Base-by-base conservation (phyloP, 1,139 yeast genomes). In the Candida sp. region DNA sequence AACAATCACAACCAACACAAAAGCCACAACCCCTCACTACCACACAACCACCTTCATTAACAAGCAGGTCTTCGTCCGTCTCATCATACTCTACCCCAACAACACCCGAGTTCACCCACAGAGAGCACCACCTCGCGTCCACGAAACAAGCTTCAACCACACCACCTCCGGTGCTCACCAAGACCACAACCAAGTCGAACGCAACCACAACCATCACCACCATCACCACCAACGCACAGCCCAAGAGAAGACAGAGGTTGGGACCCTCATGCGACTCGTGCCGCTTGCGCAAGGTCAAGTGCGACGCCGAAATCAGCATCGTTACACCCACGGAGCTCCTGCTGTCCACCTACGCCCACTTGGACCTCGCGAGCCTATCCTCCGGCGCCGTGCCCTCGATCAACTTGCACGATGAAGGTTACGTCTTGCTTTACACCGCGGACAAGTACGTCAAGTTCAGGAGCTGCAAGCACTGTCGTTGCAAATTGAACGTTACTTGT, bases 241-340 rank as follows among this genome's bases (percentile, higher is more conserved):
- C 49, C 17, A 77, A 70, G 55, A 77, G 78, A 66, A 67, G 88
- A 58, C 93, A 88, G 66, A 71, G 94, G 54, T 73, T 83, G 25
- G 93, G 94, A 0, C 93, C 93, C 7, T 83, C 89, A 46, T 88
- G 94, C 67, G 93, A 88, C 64, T 72, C 81, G 42, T 88, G 94
- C 65, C 74, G 92, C 48, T 65, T 80, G n/a, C 77, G 90, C 54
- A 88, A 88, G 66, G 88, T 86, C 53, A 88, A 86, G 66, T 88
- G 94, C 68, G 85, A 87, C 62, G 90, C 93, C 2, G 85, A 80
- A 57, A 83, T 86, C 22, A 47, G 50, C 6, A 60, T 69, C 2
- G 54, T 67, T 32, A 49, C 63, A 9, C 54, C 54, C 8, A 49
- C 58, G 2, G 25, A 51, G 30, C 46, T 46, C 22, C 54, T 50